Percentiles rank a stretch among this genome's conserved stretches.
phyloP scores from a whole-genome alignment of 2,329 filamentous ascomycete genomes.

The Cordyceps cateniannulata region DNA sequence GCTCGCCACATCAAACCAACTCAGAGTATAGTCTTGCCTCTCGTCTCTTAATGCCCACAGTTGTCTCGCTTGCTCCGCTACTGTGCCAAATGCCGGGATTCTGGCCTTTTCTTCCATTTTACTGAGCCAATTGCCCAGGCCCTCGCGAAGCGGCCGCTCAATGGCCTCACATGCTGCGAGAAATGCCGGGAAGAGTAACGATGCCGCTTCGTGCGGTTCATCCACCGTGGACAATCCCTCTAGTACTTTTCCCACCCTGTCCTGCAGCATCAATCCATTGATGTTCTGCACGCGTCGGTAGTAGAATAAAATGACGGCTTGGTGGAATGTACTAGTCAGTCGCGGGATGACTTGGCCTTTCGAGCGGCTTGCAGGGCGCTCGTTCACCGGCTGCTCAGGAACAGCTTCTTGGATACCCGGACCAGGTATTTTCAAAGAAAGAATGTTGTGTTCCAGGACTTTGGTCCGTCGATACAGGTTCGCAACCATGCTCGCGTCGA shows the following conservation, averaged over 20 bases:
- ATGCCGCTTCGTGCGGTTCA: background rate
- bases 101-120: background rate
- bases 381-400: no score
- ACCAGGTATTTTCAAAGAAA: background rate
- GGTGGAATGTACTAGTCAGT: background rate
- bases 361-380: background rate
- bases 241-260: background rate
- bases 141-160: background rate
- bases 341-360: background rate
- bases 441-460: background rate
- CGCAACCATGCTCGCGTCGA: background rate
- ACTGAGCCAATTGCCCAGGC: background rate
- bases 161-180: background rate
- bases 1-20: conserved; percentile 1
- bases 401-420: background rate
- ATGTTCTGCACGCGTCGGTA: conserved; percentile 7
- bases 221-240: background rate
- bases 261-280: conserved; percentile 6
- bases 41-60: background rate
- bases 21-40: background rate
- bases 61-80: background rate
- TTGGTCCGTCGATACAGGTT: conserved; percentile 1
- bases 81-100: background rate
- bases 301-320: conserved; percentile 4
- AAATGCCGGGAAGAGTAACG: background rate